Percentiles rank a stretch among this genome's conserved stretches.
Conservation (phyloP, 1,284 basidiomycete genomes). For the Athelia psychrophila region DNA sequence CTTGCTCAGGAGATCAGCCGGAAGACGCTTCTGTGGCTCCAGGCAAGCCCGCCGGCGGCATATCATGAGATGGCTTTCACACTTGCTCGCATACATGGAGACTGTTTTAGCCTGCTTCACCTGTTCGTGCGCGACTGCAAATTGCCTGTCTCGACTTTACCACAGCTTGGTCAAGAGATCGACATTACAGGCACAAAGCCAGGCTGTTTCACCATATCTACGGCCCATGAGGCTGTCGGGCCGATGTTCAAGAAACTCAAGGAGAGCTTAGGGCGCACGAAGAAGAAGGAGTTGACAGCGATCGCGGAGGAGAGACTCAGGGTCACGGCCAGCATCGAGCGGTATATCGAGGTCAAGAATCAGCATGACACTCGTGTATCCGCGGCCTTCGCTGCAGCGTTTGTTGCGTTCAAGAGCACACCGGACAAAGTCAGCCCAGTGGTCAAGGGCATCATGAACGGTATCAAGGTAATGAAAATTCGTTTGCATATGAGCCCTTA, state of each 20-base stretch:
- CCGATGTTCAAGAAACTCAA: conserved; percentile 75
- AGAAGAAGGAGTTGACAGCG: conserved; percentile 73
- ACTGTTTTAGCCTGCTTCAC: conserved; percentile 79
- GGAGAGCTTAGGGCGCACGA: conserved; percentile 66
- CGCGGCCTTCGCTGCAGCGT: conserved; percentile 88
- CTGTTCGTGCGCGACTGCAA: conserved; percentile 87
- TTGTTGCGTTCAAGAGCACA: conserved; percentile 81
- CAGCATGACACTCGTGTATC: conserved; percentile 88
- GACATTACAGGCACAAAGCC: conserved; percentile 68
- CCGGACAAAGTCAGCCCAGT: conserved; percentile 96
- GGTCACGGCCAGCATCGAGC: conserved; percentile 76
- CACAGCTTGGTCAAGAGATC: conserved; percentile 75
- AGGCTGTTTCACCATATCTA: conserved; percentile 79
- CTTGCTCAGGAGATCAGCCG: conserved; percentile 67
- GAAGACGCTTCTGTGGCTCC: conserved; percentile 72
- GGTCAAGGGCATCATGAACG: conserved; percentile 97
- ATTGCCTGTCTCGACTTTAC: conserved; percentile 77
- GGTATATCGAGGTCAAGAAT: conserved; percentile 82
- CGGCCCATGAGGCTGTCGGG: conserved; percentile 73
- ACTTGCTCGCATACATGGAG: conserved; percentile 77
- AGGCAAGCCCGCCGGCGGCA: conserved; percentile 70
- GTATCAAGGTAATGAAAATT: conserved; percentile 74
- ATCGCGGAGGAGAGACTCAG: conserved; percentile 80
- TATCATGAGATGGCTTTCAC: conserved; percentile 93
- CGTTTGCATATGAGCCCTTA: conserved; percentile 8